Base-by-base conservation (phyloP, 202 grass and related monocot species). In the Bolboschoenoplectus hybrid region DNA sequence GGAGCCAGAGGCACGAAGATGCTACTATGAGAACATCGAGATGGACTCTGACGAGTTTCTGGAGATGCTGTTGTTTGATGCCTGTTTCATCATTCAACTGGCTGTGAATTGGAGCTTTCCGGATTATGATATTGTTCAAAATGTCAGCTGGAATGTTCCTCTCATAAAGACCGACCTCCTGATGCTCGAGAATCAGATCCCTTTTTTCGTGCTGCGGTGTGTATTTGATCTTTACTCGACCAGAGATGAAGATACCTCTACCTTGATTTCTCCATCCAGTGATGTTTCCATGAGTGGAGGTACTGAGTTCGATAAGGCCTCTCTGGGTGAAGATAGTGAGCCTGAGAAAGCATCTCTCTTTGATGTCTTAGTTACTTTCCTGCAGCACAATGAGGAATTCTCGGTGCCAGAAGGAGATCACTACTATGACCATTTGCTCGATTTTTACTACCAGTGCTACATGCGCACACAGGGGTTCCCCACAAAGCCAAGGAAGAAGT, bases 11-110 rank as follows among this genome's bases (percentile, higher is more conserved):
- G 92, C 90, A 3, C 86, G 86, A 13, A 82, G 88, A 12, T 88
- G 85, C 35, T 94, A 94, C 88, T 73, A 83, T 12, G 92, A 89
- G 50, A 91, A 81, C 19, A 40, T 87, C 2, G 2, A 47, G 4
- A 72, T 92, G 17, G 0, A 72, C 1, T 0, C 45, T 2, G 19
- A 12, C 5, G 90, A 87, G 56, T 89, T 94, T 83, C 66, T 87
- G 1, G 88, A 88, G 90, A 89, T 90, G 90, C 77, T 94, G 41
- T 81, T 94, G 57, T 86, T 87, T 9, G 92, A 94, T 81, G 86
- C 86, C 4, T 91, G 88, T 64, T 94, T 94, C 84, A 61, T 94
- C 41, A 36, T 92, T 49, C 81, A 83, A 67, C 20, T 83, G 6
- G 12, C 2, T 26, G 81, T 83, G 81, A 67, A 39, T 53, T 83